Evolutionary conservation across 164 flowering plant species (phyloP).

Genomic region (Macadamia integrifolia): DNA sequence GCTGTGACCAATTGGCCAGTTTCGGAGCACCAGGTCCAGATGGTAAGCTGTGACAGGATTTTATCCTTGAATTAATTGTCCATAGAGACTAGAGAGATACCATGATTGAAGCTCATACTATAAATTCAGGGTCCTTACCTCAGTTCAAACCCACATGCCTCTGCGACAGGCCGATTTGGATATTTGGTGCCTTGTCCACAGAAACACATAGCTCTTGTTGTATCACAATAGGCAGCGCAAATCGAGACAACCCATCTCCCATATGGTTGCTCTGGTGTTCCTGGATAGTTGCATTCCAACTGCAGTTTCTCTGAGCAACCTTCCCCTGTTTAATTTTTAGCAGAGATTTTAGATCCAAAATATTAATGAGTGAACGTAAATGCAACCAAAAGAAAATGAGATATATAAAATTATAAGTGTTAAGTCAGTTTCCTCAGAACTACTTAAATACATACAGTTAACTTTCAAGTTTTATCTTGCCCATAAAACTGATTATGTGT

Average conservation of each 20-base stretch:
- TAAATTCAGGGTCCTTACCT: conserved; percentile 43
- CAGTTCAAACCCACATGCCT: conserved; percentile 81
- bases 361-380: not conserved
- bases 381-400: no score
- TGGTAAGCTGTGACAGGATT: conserved; percentile 46
- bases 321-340: conserved; percentile 58
- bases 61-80: conserved; percentile 4
- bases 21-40: conserved; percentile 53
- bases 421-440: no score
- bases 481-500: no score
- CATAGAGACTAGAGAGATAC: not conserved
- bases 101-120: conserved; percentile 1
- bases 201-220: conserved; percentile 93
- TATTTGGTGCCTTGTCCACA: conserved; percentile 96
- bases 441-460: no score
- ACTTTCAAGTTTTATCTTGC: no score
- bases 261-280: conserved; percentile 58
- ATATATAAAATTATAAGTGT: no score
- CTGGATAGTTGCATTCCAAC: conserved; percentile 64
- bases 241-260: conserved; percentile 94
- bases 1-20: conserved; percentile 62
- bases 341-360: conserved; percentile 1
- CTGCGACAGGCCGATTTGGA: conserved; percentile 94
- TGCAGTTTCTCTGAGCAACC: conserved; percentile 65
- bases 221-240: conserved; percentile 85